Percentiles rank a stretch among this genome's conserved stretches.
Conservation (phyloP, 169 alveolate genomes). For the Eimeria maxima region DNA sequence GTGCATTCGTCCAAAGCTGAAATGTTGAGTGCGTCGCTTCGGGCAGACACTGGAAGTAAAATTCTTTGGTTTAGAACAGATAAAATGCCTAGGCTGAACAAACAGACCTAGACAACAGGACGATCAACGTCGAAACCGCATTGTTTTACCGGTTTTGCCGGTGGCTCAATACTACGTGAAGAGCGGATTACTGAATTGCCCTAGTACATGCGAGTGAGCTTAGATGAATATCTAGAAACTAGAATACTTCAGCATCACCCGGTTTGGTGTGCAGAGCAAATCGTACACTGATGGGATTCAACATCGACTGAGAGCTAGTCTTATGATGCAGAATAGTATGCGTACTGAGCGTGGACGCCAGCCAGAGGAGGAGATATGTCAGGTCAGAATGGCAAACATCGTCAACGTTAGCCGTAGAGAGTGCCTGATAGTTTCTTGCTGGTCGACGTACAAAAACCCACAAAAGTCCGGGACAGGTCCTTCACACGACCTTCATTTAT, state of each 20-base stretch:
- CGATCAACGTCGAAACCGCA: constrained; percentile 10
- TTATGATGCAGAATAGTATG: not conserved
- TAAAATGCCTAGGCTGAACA: not conserved
- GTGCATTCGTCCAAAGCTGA: constrained; percentile 1
- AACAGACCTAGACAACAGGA: not conserved
- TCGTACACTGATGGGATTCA: not conserved
- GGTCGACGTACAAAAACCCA: not conserved
- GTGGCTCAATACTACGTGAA: not conserved
- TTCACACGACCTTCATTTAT: not conserved
- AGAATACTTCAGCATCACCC: not conserved
- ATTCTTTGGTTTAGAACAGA: not conserved
- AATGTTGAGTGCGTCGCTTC: not conserved
- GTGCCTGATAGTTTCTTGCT: not conserved
- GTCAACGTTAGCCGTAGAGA: not conserved
- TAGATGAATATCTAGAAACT: not conserved
- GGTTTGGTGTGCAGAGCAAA: constrained; percentile 6
- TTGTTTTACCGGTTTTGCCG: not conserved
- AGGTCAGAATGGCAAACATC: not conserved
- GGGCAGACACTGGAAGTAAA: not conserved
- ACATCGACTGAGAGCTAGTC: not conserved
- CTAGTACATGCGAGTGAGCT: not conserved
- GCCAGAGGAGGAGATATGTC: not conserved
- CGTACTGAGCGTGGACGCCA: not conserved
- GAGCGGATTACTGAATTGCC: not conserved
- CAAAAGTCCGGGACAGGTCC: not conserved